Evolutionary conservation across 352 stramenopile species (phyloP), one percentile per base, ranked within the genome.

Genomic region (Globisporangium nodosum): DNA sequence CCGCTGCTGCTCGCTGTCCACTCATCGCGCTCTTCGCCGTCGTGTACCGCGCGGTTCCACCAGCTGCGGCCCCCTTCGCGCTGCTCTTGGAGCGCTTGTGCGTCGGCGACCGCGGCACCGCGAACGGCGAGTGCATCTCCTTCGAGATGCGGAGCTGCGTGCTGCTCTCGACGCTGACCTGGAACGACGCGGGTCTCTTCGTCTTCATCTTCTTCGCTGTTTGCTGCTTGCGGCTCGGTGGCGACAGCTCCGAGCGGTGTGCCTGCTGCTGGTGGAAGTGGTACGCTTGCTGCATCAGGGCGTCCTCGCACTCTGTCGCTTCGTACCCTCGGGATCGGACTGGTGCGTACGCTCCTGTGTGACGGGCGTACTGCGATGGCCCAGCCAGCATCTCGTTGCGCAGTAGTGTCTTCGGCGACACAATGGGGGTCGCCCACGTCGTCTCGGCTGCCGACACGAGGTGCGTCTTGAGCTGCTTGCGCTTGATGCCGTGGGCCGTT

Each of bases 401-500:
- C 46, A 61, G 53, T 3, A 71, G 52, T n/a, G 74, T 58, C 48
- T 68, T 66, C 1, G 62, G 65, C 5, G 71, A 68, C n/a, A 64
- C 49, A 6, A 65, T 51, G 3, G 61, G 49, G 4, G 70, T 69
- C 6, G 64, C 69, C 75, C 70, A 81, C 15, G 65, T 58, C 20
- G 52, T 56, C 54, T 78, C 64, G 31, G 69, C 71, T 3, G 58
- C 58, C 3, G 71, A 76, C 0, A 83, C 56, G 7, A 86, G 43
- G 52, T 86, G 76, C 18, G 75, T 78, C 58, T 71, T 74, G 2
- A 88, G 61, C 47, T 90, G 76, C 15, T 73, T 66, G 40, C 80
- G 64, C 52, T 88, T 90, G 40, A 85, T 81, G 7, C 77, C 76
- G 65, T 70, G 48, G 27, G 49, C 40, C 51, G 65, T 54, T 54